Conservation (phyloP, 2,329 filamentous ascomycete species). For the Pseudophaeomoniella oleicola region DNA sequence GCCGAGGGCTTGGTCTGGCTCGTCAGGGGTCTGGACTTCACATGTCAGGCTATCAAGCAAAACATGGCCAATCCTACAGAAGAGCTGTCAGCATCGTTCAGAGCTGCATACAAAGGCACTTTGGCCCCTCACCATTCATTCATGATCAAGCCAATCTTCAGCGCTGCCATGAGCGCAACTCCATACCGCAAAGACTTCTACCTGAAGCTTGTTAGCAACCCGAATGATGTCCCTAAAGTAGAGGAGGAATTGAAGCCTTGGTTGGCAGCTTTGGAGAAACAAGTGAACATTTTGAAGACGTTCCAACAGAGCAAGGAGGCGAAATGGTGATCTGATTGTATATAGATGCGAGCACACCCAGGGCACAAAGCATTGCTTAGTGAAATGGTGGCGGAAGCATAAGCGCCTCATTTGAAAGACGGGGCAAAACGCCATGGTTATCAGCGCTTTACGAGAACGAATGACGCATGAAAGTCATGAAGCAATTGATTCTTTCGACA, state of each 20-base stretch:
- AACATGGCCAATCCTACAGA: slow-evolving; percentile 55
- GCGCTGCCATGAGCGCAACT: slow-evolving; percentile 79
- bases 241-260: slow-evolving; percentile 51
- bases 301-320: slow-evolving; percentile 43
- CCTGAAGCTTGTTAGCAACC: slow-evolving; percentile 49
- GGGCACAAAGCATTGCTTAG: no score
- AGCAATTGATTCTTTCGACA: no score
- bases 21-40: slow-evolving; percentile 88
- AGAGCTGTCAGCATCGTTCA: slow-evolving; percentile 80
- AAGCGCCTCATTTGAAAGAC: no score
- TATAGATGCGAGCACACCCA: no score
- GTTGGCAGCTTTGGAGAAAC: slow-evolving; percentile 62
- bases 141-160: slow-evolving; percentile 82
- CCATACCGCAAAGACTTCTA: slow-evolving; percentile 94
- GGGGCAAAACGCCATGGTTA: no score
- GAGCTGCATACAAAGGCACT: slow-evolving; percentile 65
- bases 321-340: no score
- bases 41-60: slow-evolving; percentile 63
- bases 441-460: no score
- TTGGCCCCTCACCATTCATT: slow-evolving; percentile 88
- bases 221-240: slow-evolving; percentile 33
- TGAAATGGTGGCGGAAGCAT: no score
- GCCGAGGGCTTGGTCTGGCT: slow-evolving; percentile 88
- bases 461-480: no score
- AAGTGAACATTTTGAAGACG: slow-evolving; percentile 59